A percentile compares a stretch with the other conserved stretches of the same genome.
Conservation (phyloP, 352 stramenopile genomes). For the Pythium aquatile region DNA sequence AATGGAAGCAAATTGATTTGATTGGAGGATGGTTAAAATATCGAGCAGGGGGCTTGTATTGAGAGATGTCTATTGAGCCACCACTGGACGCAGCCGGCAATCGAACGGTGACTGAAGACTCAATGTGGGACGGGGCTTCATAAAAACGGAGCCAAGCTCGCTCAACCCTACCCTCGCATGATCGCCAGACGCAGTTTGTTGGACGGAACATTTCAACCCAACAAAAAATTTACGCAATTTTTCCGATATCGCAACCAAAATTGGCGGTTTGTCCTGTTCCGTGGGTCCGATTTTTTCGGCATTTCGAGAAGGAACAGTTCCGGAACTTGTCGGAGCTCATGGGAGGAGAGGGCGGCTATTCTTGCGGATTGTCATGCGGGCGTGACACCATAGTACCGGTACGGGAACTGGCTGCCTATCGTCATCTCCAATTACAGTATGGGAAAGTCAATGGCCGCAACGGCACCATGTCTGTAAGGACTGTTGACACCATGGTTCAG, state of each 20-base stretch:
- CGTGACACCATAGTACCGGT: neutral
- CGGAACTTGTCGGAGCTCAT: neutral
- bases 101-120: slow-evolving; percentile 22
- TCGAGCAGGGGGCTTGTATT: neutral
- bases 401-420: no score
- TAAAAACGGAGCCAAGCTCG: slow-evolving; percentile 45
- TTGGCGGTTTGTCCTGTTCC: neutral
- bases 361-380: neutral
- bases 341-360: neutral
- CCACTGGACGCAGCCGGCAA: slow-evolving; percentile 10
- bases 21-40: slow-evolving; percentile 25
- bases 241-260: neutral
- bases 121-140: slow-evolving; percentile 33
- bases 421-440: no score
- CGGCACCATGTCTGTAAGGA: no score
- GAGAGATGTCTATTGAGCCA: neutral
- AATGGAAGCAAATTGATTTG: neutral
- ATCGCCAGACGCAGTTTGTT: slow-evolving; percentile 15
- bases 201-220: neutral
- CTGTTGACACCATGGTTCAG: no score
- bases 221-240: neutral
- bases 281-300: neutral
- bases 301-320: neutral
- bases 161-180: slow-evolving; percentile 18
- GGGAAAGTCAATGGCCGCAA: no score